Evolutionary conservation across 768 basidiomycete genomes (phyloP), one percentile per base, ranked within the genome.

Genomic region (Boletus vermiculosoides): DNA sequence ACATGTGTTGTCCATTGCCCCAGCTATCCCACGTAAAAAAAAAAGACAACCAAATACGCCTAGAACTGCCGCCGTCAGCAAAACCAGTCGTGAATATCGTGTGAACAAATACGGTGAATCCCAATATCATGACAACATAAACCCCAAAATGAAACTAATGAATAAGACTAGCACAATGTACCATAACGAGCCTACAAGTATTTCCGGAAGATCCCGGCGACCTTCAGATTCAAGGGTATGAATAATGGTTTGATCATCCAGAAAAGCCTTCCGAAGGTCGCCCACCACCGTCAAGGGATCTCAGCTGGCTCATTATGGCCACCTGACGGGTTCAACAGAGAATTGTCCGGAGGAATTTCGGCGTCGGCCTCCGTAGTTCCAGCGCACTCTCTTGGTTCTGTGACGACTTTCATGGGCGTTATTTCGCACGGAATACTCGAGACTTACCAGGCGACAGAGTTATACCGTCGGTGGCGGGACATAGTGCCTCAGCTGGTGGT

Each of bases 221-320:
- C 77, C 74, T 71, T 79, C 70, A 77, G 75, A 64, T 74, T 64
- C 63, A 78, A 67, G 54, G 76, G 77, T 61, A 76, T 66, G 60
- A 76, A 65, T 52, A 76, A 57, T 48, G 75, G 76, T 65, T 71
- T 69, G 59, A 74, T 72, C 56, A 78, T 68, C 76, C 73, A 78
- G 58, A 72, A 71, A 63, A 78, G 67, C 60, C 66, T 66, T 71
- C 77, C 72, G 66, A 79, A 74, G 72, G 77, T 74, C 77, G 77
- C 77, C 78, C 77, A 74, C 76, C 69, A 77, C 73, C 77, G 77
- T 79, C 77, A 79, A 65, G 77, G 75, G 57, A 45, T 59, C 63
- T 60, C 55, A 45, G 48, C 64, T 36, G 53, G 54, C 52, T 57
- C 65, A 39, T 60, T 45, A 10, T 58, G 57, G 18, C 52, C 54